Base-by-base conservation (phyloP, 1,139 yeast genomes). In the Keqinozyma sinolaborantium region DNA sequence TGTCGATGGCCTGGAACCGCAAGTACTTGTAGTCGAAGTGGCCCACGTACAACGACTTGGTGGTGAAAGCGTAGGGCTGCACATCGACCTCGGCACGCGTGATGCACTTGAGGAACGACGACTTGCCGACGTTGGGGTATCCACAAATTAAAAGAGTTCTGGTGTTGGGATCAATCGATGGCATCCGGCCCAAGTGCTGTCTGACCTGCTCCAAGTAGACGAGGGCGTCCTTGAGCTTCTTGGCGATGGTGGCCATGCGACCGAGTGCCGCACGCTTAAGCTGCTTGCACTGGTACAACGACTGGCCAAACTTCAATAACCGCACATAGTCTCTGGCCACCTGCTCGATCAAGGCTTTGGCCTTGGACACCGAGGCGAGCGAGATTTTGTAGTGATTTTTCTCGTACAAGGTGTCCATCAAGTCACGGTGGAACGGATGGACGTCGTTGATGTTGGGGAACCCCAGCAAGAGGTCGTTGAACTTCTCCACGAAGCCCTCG, bases 1-100 rank as follows among this genome's bases (percentile, higher is more conserved):
- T 92, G 63, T 92, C 99, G 55, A 92, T 92, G 35, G 97, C 98
- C 69, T 92, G 99, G 72, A 92, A 92, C 55, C 99, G 75, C 56
- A 92, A 72, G 63, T 92, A 94, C 67, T 92, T 92, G 71, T 92
- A 92, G 64, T 92, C 99, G 60, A 92, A 92, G 65, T 90, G 97
- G 44, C 97, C 97, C 39, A 90, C 97, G 53, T 86, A 90, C 47
- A 90, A 70, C 28, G 95, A 84, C 65, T 90, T 90, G 41, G 97
- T 90, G 48, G 97, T 90, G 77, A 92, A 92, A 29, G 98, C 98
- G 63, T 92, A 92, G 24, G 98, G 98, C 64, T 94, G 98, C 41
- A 94, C 98, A 53, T 92, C 99, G 39, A 92, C 99, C 51, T 92
- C 97, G 23, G 98, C 98, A 53, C 95, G 85, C 41, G 98, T 92